Percentiles rank a stretch among this genome's conserved stretches.
Evolutionary conservation across 2,329 filamentous ascomycete species (phyloP).

Genomic region (Monilinia fructicola): DNA sequence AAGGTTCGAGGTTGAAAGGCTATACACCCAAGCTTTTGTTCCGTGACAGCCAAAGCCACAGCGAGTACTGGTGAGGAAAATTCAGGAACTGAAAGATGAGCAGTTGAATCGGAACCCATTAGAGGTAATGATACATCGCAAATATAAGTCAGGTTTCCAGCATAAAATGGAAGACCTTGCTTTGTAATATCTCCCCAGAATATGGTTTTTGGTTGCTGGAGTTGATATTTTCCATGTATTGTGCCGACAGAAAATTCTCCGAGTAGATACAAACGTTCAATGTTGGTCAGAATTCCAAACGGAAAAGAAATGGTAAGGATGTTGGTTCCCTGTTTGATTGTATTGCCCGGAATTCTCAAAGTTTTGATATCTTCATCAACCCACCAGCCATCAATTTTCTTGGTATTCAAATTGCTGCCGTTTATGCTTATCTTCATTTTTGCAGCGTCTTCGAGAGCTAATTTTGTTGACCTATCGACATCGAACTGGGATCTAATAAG

Average conservation of each 20-base stretch:
- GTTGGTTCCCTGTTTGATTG: constrained; percentile 34
- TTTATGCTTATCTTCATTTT: constrained; percentile 34
- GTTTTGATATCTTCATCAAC: constrained; percentile 40
- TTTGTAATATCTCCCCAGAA: constrained; percentile 37
- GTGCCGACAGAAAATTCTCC: constrained; percentile 37
- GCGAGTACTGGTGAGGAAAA: constrained; percentile 36
- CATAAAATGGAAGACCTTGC: constrained; percentile 39
- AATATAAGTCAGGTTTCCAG: constrained; percentile 36
- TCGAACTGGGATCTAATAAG: constrained; percentile 32
- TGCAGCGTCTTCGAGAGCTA: constrained; percentile 38
- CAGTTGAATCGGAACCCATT: no score
- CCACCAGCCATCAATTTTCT: constrained; percentile 34
- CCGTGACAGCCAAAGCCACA: constrained; percentile 21
- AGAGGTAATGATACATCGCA: constrained; percentile 26
- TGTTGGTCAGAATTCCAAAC: constrained; percentile 38
- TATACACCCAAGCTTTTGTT: constrained; percentile 32
- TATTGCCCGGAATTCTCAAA: constrained; percentile 29
- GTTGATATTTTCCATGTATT: background rate
- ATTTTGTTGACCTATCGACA: constrained; percentile 22
- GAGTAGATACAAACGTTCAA: constrained; percentile 40
- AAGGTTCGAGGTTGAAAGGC: constrained; percentile 36
- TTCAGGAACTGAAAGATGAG: constrained; percentile 11
- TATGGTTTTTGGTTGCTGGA: constrained; percentile 14
- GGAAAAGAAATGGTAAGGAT: constrained; percentile 34
- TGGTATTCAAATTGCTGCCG: constrained; percentile 20